Base-by-base conservation (phyloP, 2,329 filamentous ascomycete species). In the Venturiaceae sp. region DNA sequence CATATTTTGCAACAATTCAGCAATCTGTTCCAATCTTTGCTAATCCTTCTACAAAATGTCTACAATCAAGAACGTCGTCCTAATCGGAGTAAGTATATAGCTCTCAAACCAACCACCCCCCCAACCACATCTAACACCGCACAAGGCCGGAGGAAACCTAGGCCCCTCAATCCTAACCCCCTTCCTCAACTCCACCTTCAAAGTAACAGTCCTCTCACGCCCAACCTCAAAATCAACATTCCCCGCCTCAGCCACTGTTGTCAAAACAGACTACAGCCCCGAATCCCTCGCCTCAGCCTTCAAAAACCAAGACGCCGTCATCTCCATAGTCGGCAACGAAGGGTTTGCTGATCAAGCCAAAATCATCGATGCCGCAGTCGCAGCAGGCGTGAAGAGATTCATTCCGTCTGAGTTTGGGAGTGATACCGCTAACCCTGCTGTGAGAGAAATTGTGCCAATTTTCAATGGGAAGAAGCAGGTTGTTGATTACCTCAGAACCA, bases 361-460 rank as follows among this genome's bases (percentile, higher is more conserved):
- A 14, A 71, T 86, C 50, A 75, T 86, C 47, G 78, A 85, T 33
- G 84, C 83, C 0, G 78, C 83, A 33, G 71, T 82, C 30, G 76
- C 76, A 3, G 82, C 82, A 1, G 81, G 82, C 1, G 83, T 87
- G 5, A 78, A 79, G 63, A 76, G 82, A 6, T 85, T 83, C 65
- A 76, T 85, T 1, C 82, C 83, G 1, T 81, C 80, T 36, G 85
- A 88, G 62, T 87, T 78, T 62, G 78, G 72, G 37, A 74, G 70
- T 64, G 75, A 71, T 65, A 74, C 64, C 60, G 69, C 63, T 39
- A 72, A 66, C 67, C 67, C 56, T 63, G 68, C 52, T 62, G 72
- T 58, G 54, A 68, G 67, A 39, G 67, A 67, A 2, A 61, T 73
- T 2, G 74, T 86, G 1, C 77, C 82, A 1, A 65, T 83, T 1